Conservation (phyloP, 2,329 filamentous ascomycete genomes). For the Fusarium foetens region DNA sequence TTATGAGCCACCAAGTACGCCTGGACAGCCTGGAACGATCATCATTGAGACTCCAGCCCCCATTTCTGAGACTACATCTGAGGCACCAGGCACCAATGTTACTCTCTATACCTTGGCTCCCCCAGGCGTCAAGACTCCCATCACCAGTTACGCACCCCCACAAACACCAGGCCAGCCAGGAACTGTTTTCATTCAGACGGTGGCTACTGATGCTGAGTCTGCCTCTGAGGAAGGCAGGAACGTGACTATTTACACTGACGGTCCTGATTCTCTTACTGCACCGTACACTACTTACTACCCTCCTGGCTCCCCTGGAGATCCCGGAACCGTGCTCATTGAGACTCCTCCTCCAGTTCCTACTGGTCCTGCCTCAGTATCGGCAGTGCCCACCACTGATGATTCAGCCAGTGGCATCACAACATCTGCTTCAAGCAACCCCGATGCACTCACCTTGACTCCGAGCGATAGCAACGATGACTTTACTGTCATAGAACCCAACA, state of each 20-base stretch:
- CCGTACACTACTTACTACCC: slow-evolving; percentile 25
- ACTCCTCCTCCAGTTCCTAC: slow-evolving; percentile 6
- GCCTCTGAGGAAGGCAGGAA: slow-evolving; percentile 1
- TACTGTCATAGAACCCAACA: slow-evolving; percentile 29
- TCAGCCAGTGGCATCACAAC: background rate
- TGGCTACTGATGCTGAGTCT: slow-evolving; percentile 5
- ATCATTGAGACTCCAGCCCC: slow-evolving; percentile 26
- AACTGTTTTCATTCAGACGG: slow-evolving; percentile 25
- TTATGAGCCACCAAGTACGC: slow-evolving; percentile 16
- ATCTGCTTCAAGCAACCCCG: slow-evolving; percentile 8
- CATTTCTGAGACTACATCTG: background rate
- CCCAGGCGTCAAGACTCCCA: background rate
- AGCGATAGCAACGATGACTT: slow-evolving; percentile 26
- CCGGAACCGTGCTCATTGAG: slow-evolving; percentile 27
- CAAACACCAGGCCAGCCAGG: slow-evolving; percentile 18
- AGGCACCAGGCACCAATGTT: slow-evolving; percentile 5
- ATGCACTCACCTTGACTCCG: slow-evolving; percentile 24
- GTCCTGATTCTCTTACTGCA: slow-evolving; percentile 5
- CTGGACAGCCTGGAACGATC: slow-evolving; percentile 23
- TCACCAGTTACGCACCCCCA: slow-evolving; percentile 23
- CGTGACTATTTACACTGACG: slow-evolving; percentile 18
- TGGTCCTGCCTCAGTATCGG: slow-evolving; percentile 9
- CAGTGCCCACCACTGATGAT: slow-evolving; percentile 6
- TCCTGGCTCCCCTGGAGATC: slow-evolving; percentile 17
- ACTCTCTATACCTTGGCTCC: slow-evolving; percentile 26